Evolutionary conservation across 2,329 filamentous ascomycete genomes (phyloP).

Genomic region (Monilinia fructigena): DNA sequence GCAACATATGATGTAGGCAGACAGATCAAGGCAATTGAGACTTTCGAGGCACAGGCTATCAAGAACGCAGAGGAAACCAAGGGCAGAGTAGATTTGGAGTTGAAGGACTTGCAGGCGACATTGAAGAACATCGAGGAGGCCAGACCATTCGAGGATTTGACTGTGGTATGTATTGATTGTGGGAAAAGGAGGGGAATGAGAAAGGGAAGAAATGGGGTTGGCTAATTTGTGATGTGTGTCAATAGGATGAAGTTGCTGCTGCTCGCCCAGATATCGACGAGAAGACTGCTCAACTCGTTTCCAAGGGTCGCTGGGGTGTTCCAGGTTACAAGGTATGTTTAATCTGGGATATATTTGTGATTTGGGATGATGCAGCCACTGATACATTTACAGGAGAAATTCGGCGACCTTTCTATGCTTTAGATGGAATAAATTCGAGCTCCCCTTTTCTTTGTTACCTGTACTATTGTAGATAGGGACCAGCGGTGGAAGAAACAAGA

Average conservation of each 20-base stretch:
- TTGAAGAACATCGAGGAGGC: constrained; percentile 96
- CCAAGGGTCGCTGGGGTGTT: constrained; percentile 97
- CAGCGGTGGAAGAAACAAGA: constrained; percentile 29
- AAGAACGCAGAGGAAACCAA: constrained; percentile 98
- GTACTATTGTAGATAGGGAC: constrained; percentile 67
- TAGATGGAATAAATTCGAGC: constrained; percentile 53
- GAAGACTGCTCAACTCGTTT: constrained; percentile 91
- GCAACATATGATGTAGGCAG: constrained; percentile 86
- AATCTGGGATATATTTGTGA: background rate
- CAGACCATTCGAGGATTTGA: constrained; percentile 93
- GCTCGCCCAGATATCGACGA: constrained; percentile 96
- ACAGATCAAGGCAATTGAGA: constrained; percentile 97
- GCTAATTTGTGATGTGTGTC: constrained; percentile 24
- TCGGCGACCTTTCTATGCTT: constrained; percentile 92
- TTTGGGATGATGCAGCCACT: constrained; percentile 42
- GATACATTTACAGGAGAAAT: constrained; percentile 77
- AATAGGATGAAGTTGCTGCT: constrained; percentile 86
- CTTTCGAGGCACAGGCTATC: constrained; percentile 94
- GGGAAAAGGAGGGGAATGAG: background rate
- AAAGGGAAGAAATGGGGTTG: constrained; percentile 5
- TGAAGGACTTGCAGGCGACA: constrained; percentile 90
- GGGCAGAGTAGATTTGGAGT: constrained; percentile 90
- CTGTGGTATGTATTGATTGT: constrained; percentile 71
- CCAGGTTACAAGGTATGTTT: constrained; percentile 93
- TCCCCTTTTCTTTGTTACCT: constrained; percentile 53